Evolutionary conservation across 768 basidiomycete species (phyloP).

Genomic region (Lentinula detonsa): DNA sequence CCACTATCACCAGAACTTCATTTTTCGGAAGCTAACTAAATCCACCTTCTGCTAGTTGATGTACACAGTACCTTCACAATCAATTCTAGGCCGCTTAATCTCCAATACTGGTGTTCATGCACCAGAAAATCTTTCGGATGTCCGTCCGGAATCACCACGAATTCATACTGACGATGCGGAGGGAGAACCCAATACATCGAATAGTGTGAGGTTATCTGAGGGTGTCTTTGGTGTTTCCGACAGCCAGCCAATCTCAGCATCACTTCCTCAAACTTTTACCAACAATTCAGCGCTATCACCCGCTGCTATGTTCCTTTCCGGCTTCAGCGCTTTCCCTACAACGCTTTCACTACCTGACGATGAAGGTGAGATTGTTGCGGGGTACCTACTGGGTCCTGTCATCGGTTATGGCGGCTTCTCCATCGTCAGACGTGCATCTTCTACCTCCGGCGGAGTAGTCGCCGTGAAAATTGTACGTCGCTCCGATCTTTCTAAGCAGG

Average conservation of each 20-base stretch:
- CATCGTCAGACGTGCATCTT: slow-evolving; percentile 64
- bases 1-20: neutral
- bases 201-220: neutral
- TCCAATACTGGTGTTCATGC: neutral
- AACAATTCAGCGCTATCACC: slow-evolving; percentile 38
- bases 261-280: neutral
- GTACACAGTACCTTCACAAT: slow-evolving; percentile 5
- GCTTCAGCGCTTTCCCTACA: slow-evolving; percentile 41
- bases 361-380: slow-evolving; percentile 60
- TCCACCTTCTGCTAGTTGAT: slow-evolving; percentile 3
- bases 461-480: slow-evolving; percentile 82
- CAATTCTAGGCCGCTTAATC: slow-evolving; percentile 4
- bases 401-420: slow-evolving; percentile 83
- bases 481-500: slow-evolving; percentile 47
- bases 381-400: slow-evolving; percentile 70
- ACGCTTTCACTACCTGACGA: slow-evolving; percentile 45
- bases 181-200: neutral
- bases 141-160: neutral
- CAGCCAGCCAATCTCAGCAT: neutral
- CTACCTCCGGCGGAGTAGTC: slow-evolving; percentile 57
- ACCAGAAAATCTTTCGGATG: neutral
- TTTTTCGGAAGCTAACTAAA: neutral
- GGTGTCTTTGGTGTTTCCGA: neutral
- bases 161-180: slow-evolving; percentile 2
- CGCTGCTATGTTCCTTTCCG: slow-evolving; percentile 69